Base-by-base conservation (phyloP, 164 flowering plant species). In the Chimonanthus salicifolius region DNA sequence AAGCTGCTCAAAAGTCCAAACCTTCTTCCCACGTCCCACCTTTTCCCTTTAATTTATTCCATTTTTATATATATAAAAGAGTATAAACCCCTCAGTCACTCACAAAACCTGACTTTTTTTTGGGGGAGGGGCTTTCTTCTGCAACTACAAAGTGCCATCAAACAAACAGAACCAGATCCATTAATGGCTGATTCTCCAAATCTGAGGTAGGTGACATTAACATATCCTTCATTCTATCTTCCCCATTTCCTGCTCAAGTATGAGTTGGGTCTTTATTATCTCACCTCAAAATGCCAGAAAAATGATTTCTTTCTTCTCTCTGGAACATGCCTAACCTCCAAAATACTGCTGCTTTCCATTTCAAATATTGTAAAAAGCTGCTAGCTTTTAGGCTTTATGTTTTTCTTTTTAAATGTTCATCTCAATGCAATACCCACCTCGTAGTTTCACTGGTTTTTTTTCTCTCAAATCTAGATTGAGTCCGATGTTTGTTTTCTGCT, bases 151-250 rank as follows among this genome's bases (percentile, higher is more conserved):
- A 43, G 68, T 64, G 62, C 33, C 43, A 10, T 21, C 49, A 46
- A 65, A 66, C 51, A 10, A 58, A 58, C 13, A 47, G 18, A 54
- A 10, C 47, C 58, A 15, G 58, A 49, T 62, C 48, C 77, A 69
- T 69, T 74, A 74, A 74, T 74, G 72, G 77, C 68, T 62, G 77
- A 50, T 74, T 74, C 72, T 69, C 75, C n/a, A 66, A 58, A 13
- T 48, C 64, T 5, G 48, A 13, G 49, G 68, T 66, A 46, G 48
- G 68, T 66, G 6, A 47, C 46, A 54, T 54, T 54, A 10, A 54
- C 60, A 54, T 54, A 13, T 54, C 60, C n/a, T n/a, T 11, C 60
- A 54, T 33, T 33, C 33, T 10, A 54, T 11, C 48, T 66, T 11
- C 43, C 15, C 47, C 48, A 64, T 65, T 49, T 70, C 69, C 70